phyloP scores from a whole-genome alignment of 2,329 filamentous ascomycete species.

The Penicillium janthinellum region DNA sequence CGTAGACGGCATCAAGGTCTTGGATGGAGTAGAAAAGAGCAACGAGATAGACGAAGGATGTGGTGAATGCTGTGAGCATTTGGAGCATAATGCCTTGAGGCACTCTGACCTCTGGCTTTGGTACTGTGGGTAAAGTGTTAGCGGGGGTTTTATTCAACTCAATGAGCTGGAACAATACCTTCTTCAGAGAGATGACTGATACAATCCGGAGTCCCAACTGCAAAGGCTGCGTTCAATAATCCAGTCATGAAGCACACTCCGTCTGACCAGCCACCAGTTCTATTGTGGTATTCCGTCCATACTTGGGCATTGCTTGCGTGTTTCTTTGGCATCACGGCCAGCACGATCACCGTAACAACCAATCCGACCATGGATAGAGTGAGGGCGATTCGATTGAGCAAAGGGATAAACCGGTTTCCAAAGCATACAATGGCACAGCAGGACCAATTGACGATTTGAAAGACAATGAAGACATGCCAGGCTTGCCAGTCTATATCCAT shows the following conservation, averaged over 20 bases:
- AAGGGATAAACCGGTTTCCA: constrained; percentile 51
- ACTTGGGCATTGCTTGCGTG: constrained; percentile 31
- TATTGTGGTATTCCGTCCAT: constrained; percentile 34
- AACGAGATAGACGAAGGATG: constrained; percentile 53
- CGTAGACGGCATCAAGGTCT: constrained; percentile 55
- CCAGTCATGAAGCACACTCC: constrained; percentile 56
- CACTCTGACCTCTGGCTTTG: constrained; percentile 37
- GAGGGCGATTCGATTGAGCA: constrained; percentile 58
- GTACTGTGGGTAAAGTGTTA: constrained; percentile 20
- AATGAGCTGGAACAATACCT: constrained; percentile 18
- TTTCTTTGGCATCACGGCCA: constrained; percentile 50
- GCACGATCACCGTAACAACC: constrained; percentile 51
- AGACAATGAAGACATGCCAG: constrained; percentile 38
- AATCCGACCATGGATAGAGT: constrained; percentile 54
- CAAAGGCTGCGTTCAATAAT: constrained; percentile 66
- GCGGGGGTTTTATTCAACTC: not conserved
- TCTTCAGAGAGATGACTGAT: constrained; percentile 65
- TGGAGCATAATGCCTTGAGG: constrained; percentile 51
- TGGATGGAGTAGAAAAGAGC: constrained; percentile 39
- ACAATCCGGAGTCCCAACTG: constrained; percentile 66
- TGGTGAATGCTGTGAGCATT: constrained; percentile 46
- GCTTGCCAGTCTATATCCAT: constrained; percentile 26
- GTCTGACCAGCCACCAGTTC: constrained; percentile 35
- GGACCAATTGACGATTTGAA: constrained; percentile 55
- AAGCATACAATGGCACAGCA: constrained; percentile 54